phyloP scores from a whole-genome alignment of 176 grass and related monocot genomes.

The Dendrocalamus sinicus region DNA sequence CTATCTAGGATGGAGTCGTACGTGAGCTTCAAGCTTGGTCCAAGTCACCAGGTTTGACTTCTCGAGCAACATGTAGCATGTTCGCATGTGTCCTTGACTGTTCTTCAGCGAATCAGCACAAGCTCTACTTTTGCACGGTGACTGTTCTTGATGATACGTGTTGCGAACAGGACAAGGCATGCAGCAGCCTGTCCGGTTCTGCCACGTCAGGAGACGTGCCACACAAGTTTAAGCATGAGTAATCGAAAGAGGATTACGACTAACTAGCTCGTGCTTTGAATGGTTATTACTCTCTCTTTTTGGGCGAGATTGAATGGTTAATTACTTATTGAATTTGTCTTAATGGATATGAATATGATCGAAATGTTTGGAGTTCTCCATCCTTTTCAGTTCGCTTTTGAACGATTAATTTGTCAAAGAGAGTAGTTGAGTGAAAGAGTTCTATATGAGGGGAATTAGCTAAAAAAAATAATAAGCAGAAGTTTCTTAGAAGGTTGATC shows the following conservation, averaged over 20 bases:
- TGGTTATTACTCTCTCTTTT: background rate
- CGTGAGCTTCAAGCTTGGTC: background rate
- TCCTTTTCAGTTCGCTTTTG: background rate
- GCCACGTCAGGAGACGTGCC: background rate
- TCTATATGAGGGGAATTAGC: background rate
- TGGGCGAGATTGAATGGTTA: background rate
- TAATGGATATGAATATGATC: no score
- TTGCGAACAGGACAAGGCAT: background rate
- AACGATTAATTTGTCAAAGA: background rate
- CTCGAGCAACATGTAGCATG: background rate
- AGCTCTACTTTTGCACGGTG: background rate
- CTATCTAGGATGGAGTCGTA: background rate
- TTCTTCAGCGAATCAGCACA: background rate
- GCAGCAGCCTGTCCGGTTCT: background rate
- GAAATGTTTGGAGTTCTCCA: background rate
- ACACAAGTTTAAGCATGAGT: background rate
- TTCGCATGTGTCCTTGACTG: background rate
- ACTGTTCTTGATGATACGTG: no score
- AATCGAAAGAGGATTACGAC: background rate
- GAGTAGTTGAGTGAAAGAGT: background rate
- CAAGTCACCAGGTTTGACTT: background rate
- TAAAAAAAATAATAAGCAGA: no score
- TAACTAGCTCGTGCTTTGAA: background rate
- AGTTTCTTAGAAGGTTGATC: no score
- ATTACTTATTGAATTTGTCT: background rate